These are phyloP conservation scores for Ceratobasidium sp. DNA, from an alignment of 1,284 basidiomycete genomes.

Conservation along the genomic window DNA sequence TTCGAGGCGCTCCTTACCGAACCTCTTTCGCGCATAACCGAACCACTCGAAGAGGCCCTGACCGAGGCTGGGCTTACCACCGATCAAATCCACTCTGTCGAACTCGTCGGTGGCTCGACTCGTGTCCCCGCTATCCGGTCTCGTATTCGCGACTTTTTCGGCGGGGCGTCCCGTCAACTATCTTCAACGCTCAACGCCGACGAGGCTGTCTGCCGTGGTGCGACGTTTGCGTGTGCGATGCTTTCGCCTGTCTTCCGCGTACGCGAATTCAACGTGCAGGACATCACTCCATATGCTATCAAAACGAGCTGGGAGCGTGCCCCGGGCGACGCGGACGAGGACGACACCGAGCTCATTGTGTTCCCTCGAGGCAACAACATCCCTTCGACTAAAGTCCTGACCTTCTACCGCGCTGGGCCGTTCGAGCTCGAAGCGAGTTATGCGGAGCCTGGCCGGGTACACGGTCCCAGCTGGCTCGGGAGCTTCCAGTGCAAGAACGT, in stretches of 20 bases:
- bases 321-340: conserved; percentile 79
- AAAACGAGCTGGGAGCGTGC: conserved; percentile 83
- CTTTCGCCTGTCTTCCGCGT: conserved; percentile 96
- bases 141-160: conserved; percentile 68
- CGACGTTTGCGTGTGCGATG: conserved; percentile 92
- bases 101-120: conserved; percentile 72
- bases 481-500: conserved; percentile 82
- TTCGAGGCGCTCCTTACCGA: conserved; percentile 65
- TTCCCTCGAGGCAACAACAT: conserved; percentile 83
- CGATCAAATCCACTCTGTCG: conserved; percentile 69
- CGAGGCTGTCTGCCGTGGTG: conserved; percentile 90
- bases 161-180: conserved; percentile 64
- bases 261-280: conserved; percentile 85
- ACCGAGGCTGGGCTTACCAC: conserved; percentile 63
- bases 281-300: conserved; percentile 84
- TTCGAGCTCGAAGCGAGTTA: conserved; percentile 89
- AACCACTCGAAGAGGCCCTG: conserved; percentile 64
- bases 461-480: conserved; percentile 73
- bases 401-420: conserved; percentile 86
- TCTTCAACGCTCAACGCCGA: conserved; percentile 93
- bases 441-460: conserved; percentile 77
- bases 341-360: conserved; percentile 81
- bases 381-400: conserved; percentile 91
- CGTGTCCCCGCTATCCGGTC: conserved; percentile 73
- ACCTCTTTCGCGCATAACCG: conserved; percentile 62